Base-by-base conservation (phyloP, 148 eudicot genomes). In the Agrostemma githago region DNA sequence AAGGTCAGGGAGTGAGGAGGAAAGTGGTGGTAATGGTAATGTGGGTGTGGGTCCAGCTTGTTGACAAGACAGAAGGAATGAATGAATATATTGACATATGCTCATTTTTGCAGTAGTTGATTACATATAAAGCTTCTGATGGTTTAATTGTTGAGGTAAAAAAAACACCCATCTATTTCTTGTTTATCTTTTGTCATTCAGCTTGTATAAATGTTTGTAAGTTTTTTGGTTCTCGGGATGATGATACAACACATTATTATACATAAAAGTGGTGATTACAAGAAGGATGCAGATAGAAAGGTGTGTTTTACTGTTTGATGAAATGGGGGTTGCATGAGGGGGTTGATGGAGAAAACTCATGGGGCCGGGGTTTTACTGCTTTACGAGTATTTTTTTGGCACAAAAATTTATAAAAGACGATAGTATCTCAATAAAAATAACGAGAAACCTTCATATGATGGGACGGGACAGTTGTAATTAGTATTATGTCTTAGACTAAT, bases 1-100 rank as follows among this genome's bases (percentile, higher is more conserved):
- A 20, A 75, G 78, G 70, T 73, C 79, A 4, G 84, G 75, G 20
- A 85, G 84, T 26, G 89, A 84, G 56, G 90, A 85, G 60, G 89
- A 78, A 43, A 79, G 84, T 59, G 65, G 76, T 60, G 46, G 3
- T 43, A 66, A 39, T 44, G 37, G 57, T n/a, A 44, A 57, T n/a
- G 40, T 46, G 8, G 19, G 4, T 75, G 67, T 75, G 71, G 85
- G 78, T 71, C 87, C 84, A 46, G 71, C 81, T 44, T 79, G 79
- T 73, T 86, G 61, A 70, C 61, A 51, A 40, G 40, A 37, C 19
- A 34, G 4, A 26, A 15, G 40, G 37, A 26, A 26, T 26, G 34
- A 26, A 26, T 26, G 34, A 74, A 59, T 34, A 65, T 54, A 73
- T 4, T 40, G 4, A n/a, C 15, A 54, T 17, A 5, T 26, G 10